Evolutionary conservation across 371 early-diverging fungal genomes (phyloP), one percentile per base, ranked within the genome.

Genomic region (Amoeboaphelidium protococcarum): DNA sequence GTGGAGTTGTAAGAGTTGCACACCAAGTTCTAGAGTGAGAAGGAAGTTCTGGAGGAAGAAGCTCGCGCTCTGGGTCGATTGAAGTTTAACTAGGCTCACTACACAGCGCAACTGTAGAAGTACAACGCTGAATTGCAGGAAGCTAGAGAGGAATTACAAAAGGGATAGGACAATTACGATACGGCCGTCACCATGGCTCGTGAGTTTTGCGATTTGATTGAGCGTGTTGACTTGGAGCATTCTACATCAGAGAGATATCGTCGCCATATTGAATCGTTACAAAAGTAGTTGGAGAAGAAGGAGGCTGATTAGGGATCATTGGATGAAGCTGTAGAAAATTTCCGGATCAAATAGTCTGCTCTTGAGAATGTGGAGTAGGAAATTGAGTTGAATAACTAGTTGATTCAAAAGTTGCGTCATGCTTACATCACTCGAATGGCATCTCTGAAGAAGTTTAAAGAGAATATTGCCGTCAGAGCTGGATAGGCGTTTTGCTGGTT

Each of bases 401-500:
- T 81, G 40, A 59, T 68, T 2, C 47, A 60, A n/a, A n/a, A n/a
- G n/a, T n/a, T n/a, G n/a, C n/a, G n/a, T n/a, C n/a, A n/a, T n/a
- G n/a, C n/a, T n/a, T n/a, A n/a, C n/a, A n/a, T n/a, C n/a, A n/a
- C n/a, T n/a, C n/a, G n/a, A n/a, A n/a, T n/a, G n/a, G n/a, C n/a
- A n/a, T n/a, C n/a, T n/a, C 85, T 79, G 78, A 59, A 61, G 2
- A 51, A 58, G 13, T 82, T 90, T 61, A 65, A 75, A 20, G 58
- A 54, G 25, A 74, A 60, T 47, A 83, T 94, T 52, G 56, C 86
- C 1, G 46, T 74, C 6, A 66, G 80, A 41, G 79, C 90, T 25
- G 71, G 59, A 42, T 57, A 59, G 31, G 66, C 73, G 47, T 95
- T 95, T 55, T 48, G 61, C 6, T 67, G 71, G 41, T 67, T 79